Percentiles rank a stretch among this genome's conserved stretches.
Conservation (phyloP, 2,329 filamentous ascomycete genomes). For the Cladophialophora chaetospira region DNA sequence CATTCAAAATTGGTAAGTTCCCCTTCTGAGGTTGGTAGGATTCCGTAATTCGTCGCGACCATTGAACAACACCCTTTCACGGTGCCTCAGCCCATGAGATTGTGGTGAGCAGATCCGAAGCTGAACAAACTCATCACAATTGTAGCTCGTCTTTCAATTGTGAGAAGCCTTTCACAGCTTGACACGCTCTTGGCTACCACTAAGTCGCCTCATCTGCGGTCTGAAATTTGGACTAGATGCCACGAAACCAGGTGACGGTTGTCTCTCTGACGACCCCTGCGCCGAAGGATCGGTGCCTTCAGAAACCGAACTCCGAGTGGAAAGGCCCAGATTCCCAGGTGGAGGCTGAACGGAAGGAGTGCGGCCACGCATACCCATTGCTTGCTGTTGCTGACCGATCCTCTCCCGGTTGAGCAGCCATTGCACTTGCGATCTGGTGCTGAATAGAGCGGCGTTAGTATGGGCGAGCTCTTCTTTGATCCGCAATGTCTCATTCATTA, state of each 20-base stretch:
- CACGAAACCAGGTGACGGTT: conserved; percentile 12
- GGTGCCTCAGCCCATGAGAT: too few relatives aligned
- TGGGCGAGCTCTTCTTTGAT: conserved; percentile 65
- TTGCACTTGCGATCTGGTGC: conserved; percentile 62
- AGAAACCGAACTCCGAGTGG: conserved; percentile 24
- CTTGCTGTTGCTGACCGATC: conserved; percentile 26
- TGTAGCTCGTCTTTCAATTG: not conserved
- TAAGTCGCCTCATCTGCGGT: conserved; percentile 25
- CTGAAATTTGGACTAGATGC: conserved; percentile 25
- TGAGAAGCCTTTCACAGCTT: conserved; percentile 19
- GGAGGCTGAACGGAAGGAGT: conserved; percentile 25
- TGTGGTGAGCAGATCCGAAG: too few relatives aligned
- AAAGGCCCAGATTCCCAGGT: conserved; percentile 6
- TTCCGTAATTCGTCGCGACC: too few relatives aligned
- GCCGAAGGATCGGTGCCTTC: conserved; percentile 15
- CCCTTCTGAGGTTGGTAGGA: too few relatives aligned
- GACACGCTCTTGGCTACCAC: conserved; percentile 29
- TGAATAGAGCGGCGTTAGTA: conserved; percentile 61
- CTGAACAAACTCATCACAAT: not conserved
- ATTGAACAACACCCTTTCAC: not conserved
- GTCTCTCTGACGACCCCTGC: conserved; percentile 18
- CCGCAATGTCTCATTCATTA: conserved; percentile 64
- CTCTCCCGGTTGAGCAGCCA: conserved; percentile 63
- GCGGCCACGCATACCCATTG: conserved; percentile 27
- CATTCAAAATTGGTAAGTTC: too few relatives aligned